Conservation (phyloP, 805 yeast species). For the Clavispora carvajalis region DNA sequence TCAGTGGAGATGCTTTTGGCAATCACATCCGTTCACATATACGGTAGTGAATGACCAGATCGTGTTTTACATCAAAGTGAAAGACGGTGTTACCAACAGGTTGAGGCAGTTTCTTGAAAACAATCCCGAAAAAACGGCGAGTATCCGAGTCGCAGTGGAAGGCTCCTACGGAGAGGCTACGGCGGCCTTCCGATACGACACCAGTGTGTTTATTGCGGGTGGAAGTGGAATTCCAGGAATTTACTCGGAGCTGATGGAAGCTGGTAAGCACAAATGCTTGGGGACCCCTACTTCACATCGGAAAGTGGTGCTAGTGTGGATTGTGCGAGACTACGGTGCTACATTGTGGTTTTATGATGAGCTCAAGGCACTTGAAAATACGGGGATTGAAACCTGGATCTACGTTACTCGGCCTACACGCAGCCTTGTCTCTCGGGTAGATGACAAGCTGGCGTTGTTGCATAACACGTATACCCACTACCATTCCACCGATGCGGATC, state of each 20-base stretch:
- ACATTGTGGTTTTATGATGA: slow-evolving; percentile 48
- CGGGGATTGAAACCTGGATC: slow-evolving; percentile 22
- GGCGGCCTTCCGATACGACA: slow-evolving; percentile 24
- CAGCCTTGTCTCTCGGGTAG: neutral
- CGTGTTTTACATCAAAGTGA: slow-evolving; percentile 28
- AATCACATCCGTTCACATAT: slow-evolving; percentile 64
- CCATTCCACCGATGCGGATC: neutral
- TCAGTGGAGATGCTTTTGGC: slow-evolving; percentile 46
- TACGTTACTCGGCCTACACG: slow-evolving; percentile 9
- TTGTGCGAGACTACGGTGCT: slow-evolving; percentile 47
- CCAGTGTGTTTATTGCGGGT: slow-evolving; percentile 33
- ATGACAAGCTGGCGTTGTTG: slow-evolving; percentile 8
- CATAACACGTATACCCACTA: slow-evolving; percentile 10
- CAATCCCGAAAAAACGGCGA: slow-evolving; percentile 12
- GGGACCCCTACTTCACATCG: neutral
- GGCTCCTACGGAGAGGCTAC: slow-evolving; percentile 36
- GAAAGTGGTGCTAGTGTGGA: slow-evolving; percentile 53
- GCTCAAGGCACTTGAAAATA: slow-evolving; percentile 20
- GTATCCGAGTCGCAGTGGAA: slow-evolving; percentile 31
- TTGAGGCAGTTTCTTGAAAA: slow-evolving; percentile 17
- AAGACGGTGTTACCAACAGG: slow-evolving; percentile 27
- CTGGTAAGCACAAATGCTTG: neutral
- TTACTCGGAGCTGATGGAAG: slow-evolving; percentile 27
- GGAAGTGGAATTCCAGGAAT: slow-evolving; percentile 41
- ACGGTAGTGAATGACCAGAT: slow-evolving; percentile 14